Evolutionary conservation across 1,284 basidiomycete species (phyloP), one percentile per base, ranked within the genome.

Genomic region (Coniferiporia weirii): DNA sequence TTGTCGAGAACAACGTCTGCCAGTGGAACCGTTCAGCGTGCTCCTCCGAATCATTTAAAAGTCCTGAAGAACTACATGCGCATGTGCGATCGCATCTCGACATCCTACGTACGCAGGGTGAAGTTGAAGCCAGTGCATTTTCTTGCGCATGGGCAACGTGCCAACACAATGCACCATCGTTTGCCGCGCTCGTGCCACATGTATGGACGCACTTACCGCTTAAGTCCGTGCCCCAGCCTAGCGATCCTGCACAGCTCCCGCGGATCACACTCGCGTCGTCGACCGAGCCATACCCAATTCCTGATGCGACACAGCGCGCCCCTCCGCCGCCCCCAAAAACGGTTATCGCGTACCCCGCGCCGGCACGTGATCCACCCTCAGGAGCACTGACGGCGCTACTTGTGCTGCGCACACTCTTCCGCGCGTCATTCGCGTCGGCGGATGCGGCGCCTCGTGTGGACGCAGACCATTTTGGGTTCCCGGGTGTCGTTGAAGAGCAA

Each of bases 381-480:
- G 83, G 77, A 49, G 84, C 89, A 12, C 78, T 92, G 15, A 88
- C 87, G 0, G 87, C 89, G 2, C 71, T 92, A 9, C 79, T 92
- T 10, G 84, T 88, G 64, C 79, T 91, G 48, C 85, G 89, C 3
- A 80, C 89, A 54, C 75, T 92, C 15, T 92, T 89, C 70, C 80
- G 88, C 35, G 80, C 82, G 1, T 83, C 89, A 0, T 91, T 90
- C 64, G 84, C 85, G 13, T 81, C 85, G 2, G 69, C 72, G 1
- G 87, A 89, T 62, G 78, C 79, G 32, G 89, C 89, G 0, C 89
- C 89, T 13, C 78, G 86, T 12, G 82, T 79, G 2, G 89, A 91
- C 67, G 84, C 79, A 8, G 86, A 91, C 61, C 88, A 89, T 64
- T 92, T 91, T 69, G 89, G 89, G 2, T 92, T 92, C 69, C 90